Base-by-base conservation (phyloP, 208 protist genomes). In the Novymonas esmeraldas region DNA sequence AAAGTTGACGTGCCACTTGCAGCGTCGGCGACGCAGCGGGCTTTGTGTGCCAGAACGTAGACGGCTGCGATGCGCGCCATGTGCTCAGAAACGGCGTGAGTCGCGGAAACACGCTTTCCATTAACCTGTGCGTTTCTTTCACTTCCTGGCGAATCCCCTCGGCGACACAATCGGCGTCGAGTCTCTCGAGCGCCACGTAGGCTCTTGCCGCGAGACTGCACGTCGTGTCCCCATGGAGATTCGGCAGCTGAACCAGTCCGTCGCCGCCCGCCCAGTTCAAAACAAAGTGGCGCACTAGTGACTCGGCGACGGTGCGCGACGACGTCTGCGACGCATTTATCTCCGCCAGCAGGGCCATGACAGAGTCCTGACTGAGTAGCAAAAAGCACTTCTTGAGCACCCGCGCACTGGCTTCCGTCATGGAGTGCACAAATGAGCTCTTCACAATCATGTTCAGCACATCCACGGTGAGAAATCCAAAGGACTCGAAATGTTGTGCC, bases 401-500 rank as follows among this genome's bases (percentile, higher is more conserved):
- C 4, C 57, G 45, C 9, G 81, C 78, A 49, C 90, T 79, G 31
- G 66, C 67, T 39, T 74, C 31, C 39, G 90, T 85, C 56, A 95
- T 73, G 38, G 57, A 78, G 9, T 39, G 16, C 18, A 93, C 81
- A 70, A 93, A 87, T n/a, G 64, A 85, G 56, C 83, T 84, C 38
- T 85, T 84, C 41, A 81, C 74, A 39, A 92, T 57, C 73, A 87
- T 78, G 39, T 73, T 70, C 64, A 95, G 56, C 42, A 89, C 76
- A 62, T 82, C 81, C 9, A 85, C 58, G 10, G 79, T 66, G 6
- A 95, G 64, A 58, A 81, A 89, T n/a, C 70, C 82, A 64, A 84
- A 93, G 6, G 70, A 73, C 63, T 95, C 85, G 48, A 84, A 88
- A 62, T 94, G 85, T 3, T 84, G 78, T 29, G 76, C n/a, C 16